Conservation (phyloP, 495 filamentous ascomycete genomes). For the Viridothelium virens region DNA sequence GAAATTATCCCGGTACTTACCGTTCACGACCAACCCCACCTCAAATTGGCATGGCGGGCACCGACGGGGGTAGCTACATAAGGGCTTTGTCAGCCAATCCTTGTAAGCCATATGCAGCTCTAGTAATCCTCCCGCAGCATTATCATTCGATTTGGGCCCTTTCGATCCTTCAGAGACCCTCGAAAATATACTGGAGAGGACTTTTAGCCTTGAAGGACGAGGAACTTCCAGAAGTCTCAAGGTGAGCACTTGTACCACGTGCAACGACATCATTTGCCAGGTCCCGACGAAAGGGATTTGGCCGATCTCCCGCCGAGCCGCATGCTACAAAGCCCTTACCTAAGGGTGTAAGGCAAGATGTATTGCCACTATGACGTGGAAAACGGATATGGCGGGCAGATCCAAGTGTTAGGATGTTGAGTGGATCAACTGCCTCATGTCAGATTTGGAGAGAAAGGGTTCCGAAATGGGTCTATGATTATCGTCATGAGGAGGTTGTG, state of each 20-base stretch:
- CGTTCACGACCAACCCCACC: background rate
- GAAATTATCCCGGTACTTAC: too few relatives aligned
- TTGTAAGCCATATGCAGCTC: background rate
- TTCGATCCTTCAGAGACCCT: background rate
- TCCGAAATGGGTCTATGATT: too few relatives aligned
- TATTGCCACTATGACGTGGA: background rate
- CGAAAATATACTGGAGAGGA: too few relatives aligned
- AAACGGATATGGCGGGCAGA: too few relatives aligned
- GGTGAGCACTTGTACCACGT: background rate
- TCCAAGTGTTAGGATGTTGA: too few relatives aligned
- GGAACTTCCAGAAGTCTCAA: background rate
- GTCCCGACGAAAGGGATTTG: background rate
- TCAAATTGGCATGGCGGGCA: background rate
- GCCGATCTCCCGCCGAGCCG: constrained; percentile 4
- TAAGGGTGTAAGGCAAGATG: background rate
- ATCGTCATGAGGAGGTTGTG: too few relatives aligned
- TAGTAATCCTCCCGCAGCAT: background rate
- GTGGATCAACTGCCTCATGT: too few relatives aligned
- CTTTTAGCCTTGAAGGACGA: background rate
- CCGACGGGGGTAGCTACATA: background rate
- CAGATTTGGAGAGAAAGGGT: too few relatives aligned
- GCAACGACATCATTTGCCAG: too few relatives aligned
- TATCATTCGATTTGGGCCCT: background rate
- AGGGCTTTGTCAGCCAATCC: background rate
- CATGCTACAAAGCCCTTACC: background rate